Base-by-base conservation (phyloP, 768 basidiomycete genomes). In the Boletus edulis region DNA sequence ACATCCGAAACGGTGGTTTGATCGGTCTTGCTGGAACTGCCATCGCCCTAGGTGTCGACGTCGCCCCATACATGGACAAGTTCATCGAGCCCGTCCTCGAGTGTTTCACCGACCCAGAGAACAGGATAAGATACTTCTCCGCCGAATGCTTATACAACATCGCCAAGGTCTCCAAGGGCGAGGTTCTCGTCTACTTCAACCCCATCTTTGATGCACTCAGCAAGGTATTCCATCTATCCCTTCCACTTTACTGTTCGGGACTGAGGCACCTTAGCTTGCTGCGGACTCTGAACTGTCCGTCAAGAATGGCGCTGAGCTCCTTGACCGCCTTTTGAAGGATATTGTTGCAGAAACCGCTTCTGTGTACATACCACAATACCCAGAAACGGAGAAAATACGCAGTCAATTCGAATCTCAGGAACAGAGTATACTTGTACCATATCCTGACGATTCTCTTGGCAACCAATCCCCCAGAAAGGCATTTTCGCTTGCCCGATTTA, bases 111-210 rank as follows among this genome's bases (percentile, higher is more conserved):
- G 97, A 99, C 70, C 80, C 88, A 3, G 96, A 98, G 77, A 94
- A 91, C 73, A 81, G 94, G 67, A 93, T 98, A 56, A 84, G 94
- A 42, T 99, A 98, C 74, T 98, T 97, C 76, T 96, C 96, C 6
- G 95, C 94, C 24, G 97, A 99, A 69, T 96, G 94, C 66, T 75
- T 99, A 59, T 99, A 99, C 76, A 99, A 99, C 73, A 95, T 99
- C 59, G 92, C 91, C 27, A 93, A 95, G 72, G 95, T 97, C 15
- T 96, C 94, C 32, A 96, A 97, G 65, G 97, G 96, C 38, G 96
- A 98, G 71, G 87, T 98, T 32, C 76, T 99, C 54, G 85, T 98
- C 14, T 97, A 95, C 69, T 99, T 98, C 76, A 99, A 99, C 67
- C 94, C 95, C 54, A 93, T 98, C 52, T 99, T 99, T 63, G 97